Evolutionary conservation across 1,139 yeast species (phyloP).

Genomic region (Zhuliangozyma parablackwelliae): DNA sequence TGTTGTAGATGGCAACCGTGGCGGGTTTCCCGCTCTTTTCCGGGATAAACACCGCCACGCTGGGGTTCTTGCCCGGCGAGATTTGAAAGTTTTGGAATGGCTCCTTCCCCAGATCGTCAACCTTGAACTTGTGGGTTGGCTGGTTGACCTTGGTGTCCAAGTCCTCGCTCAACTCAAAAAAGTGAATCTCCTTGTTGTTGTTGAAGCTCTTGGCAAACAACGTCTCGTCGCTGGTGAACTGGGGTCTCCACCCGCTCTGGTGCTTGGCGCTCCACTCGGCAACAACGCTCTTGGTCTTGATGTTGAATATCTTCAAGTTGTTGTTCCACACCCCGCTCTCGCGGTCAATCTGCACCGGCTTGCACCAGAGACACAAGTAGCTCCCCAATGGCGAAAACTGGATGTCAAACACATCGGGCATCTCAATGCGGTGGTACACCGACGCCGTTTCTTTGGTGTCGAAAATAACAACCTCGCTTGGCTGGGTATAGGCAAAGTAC

Average conservation of each 20-base stretch:
- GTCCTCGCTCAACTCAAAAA: conserved; percentile 58
- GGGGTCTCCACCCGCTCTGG: conserved; percentile 90
- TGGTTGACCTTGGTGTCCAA: conserved; percentile 33
- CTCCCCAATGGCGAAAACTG: conserved; percentile 88
- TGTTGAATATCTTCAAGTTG: conserved; percentile 73
- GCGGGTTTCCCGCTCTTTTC: conserved; percentile 87
- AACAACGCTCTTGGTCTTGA: conserved; percentile 43
- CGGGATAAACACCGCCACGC: conserved; percentile 89
- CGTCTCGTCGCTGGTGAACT: conserved; percentile 76
- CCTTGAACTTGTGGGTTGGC: conserved; percentile 58
- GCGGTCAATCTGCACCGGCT: conserved; percentile 59
- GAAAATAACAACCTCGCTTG: conserved; percentile 52
- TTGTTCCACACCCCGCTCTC: conserved; percentile 68
- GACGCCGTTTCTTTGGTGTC: conserved; percentile 42
- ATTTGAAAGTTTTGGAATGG: conserved; percentile 55
- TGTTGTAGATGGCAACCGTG: conserved; percentile 74
- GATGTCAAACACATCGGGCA: conserved; percentile 70
- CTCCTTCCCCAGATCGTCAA: conserved; percentile 49
- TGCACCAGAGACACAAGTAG: conserved; percentile 85
- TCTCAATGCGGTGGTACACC: conserved; percentile 33
- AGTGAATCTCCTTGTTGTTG: conserved; percentile 62
- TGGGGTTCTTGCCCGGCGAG: conserved; percentile 87
- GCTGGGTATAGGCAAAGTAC: conserved; percentile 55
- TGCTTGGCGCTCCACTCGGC: conserved; percentile 74
- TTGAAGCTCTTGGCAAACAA: conserved; percentile 59